Percentiles rank a stretch among this genome's conserved stretches.
Evolutionary conservation across 148 eudicot species (phyloP).

Genomic region (Chenopodium suecicum): DNA sequence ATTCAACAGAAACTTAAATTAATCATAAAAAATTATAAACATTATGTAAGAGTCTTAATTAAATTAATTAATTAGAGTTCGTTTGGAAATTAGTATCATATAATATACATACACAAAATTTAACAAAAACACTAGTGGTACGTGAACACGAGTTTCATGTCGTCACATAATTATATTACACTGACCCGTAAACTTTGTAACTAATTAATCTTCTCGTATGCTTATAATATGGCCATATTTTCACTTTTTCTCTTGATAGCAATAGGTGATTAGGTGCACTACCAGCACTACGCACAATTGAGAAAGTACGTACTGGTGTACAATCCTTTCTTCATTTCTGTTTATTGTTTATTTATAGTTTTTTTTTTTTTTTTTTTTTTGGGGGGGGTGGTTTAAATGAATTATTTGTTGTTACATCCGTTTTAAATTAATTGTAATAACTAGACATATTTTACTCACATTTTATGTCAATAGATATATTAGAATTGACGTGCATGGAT

Average conservation of each 20-base stretch:
- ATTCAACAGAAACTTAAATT: slow-evolving; percentile 26
- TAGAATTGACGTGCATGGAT: no score
- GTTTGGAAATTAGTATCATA: not conserved
- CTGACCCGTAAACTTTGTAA: slow-evolving; percentile 16
- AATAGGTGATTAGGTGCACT: slow-evolving; percentile 2
- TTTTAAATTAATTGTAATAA: no score
- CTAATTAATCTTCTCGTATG: slow-evolving; percentile 5
- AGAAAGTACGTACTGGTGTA: slow-evolving; percentile 2
- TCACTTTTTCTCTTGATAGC: slow-evolving; percentile 9
- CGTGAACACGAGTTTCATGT: slow-evolving; percentile 17
- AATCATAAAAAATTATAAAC: not conserved
- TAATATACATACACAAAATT: not conserved
- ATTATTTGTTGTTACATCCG: no score
- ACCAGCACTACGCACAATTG: not conserved
- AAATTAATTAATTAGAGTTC: not conserved
- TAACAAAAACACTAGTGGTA: not conserved
- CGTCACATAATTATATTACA: not conserved
- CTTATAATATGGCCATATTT: slow-evolving; percentile 6
- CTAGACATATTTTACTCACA: no score
- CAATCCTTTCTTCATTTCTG: not conserved
- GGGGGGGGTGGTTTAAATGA: no score
- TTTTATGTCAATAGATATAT: no score
- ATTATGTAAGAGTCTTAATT: not conserved
- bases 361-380: no score
- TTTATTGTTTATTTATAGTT: no score